Evolutionary conservation across 768 basidiomycete genomes (phyloP).

Genomic region (Pisolithus albus): DNA sequence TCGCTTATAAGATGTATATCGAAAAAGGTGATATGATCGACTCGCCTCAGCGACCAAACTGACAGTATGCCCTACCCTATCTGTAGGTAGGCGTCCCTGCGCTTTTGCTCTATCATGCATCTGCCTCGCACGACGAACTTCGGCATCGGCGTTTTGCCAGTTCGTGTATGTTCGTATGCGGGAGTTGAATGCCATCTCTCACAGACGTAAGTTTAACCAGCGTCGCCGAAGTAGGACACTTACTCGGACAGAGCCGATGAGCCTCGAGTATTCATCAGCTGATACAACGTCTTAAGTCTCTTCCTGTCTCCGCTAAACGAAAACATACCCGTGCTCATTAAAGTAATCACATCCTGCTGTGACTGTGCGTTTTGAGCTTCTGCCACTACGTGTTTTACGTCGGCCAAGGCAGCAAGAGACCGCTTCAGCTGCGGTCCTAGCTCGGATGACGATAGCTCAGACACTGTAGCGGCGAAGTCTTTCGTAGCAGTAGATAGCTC

Average conservation of each 20-base stretch:
- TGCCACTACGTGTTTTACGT: conserved; percentile 67
- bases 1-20: too few species aligned
- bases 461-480: conserved; percentile 74
- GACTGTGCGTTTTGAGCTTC: conserved; percentile 70
- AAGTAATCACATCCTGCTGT: conserved; percentile 72
- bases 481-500: conserved; percentile 63
- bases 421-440: conserved; percentile 66
- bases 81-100: conserved; percentile 65
- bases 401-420: conserved; percentile 62
- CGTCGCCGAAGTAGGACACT: conserved; percentile 21
- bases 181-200: conserved; percentile 78
- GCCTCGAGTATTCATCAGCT: conserved; percentile 90
- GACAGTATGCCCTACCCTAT: conserved; percentile 67
- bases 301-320: background rate
- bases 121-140: conserved; percentile 64
- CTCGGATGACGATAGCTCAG: conserved; percentile 69
- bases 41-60: conserved; percentile 75
- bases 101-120: conserved; percentile 76
- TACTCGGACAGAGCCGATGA: conserved; percentile 83
- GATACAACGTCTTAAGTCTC: conserved; percentile 4
- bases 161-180: conserved; percentile 75
- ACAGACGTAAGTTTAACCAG: background rate
- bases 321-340: conserved; percentile 64
- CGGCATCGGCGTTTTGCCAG: conserved; percentile 77
- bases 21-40: background rate